Evolutionary conservation across 177 flowering plant genomes (phyloP).

Genomic region (Vitis hybrid): DNA sequence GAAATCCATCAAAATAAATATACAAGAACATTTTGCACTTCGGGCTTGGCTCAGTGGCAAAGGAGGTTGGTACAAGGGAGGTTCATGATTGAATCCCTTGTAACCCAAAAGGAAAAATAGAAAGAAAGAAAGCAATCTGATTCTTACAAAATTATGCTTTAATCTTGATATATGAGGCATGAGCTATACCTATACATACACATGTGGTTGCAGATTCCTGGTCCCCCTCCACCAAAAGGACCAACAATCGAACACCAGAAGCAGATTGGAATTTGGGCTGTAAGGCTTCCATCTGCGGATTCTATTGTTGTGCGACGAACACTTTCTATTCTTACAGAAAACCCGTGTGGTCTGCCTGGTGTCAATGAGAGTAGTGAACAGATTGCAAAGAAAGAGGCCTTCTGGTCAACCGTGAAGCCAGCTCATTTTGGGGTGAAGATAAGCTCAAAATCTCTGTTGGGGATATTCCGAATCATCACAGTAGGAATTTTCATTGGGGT

Average conservation of each 20-base stretch:
- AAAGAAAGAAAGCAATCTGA: too few species aligned
- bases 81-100: too few species aligned
- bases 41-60: too few species aligned
- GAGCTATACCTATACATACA: background rate
- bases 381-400: slow-evolving; percentile 47
- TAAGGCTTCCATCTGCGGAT: slow-evolving; percentile 87
- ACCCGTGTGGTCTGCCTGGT: slow-evolving; percentile 77
- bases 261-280: slow-evolving; percentile 71
- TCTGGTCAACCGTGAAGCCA: slow-evolving; percentile 87
- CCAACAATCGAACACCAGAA: slow-evolving; percentile 66
- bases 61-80: too few species aligned
- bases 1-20: background rate
- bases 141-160: background rate
- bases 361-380: slow-evolving; percentile 57
- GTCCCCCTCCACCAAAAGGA: slow-evolving; percentile 71
- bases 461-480: slow-evolving; percentile 40
- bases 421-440: slow-evolving; percentile 90
- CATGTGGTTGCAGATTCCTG: slow-evolving; percentile 68
- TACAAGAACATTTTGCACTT: too few species aligned
- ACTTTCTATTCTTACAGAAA: slow-evolving; percentile 56
- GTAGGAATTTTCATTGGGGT: slow-evolving; percentile 68
- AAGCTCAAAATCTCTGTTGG: slow-evolving; percentile 56
- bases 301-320: slow-evolving; percentile 79
- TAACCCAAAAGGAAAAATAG: too few species aligned
- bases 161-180: slow-evolving; percentile 1